Base-by-base conservation (phyloP, 1,284 basidiomycete genomes). In the Golubevia sp. region DNA sequence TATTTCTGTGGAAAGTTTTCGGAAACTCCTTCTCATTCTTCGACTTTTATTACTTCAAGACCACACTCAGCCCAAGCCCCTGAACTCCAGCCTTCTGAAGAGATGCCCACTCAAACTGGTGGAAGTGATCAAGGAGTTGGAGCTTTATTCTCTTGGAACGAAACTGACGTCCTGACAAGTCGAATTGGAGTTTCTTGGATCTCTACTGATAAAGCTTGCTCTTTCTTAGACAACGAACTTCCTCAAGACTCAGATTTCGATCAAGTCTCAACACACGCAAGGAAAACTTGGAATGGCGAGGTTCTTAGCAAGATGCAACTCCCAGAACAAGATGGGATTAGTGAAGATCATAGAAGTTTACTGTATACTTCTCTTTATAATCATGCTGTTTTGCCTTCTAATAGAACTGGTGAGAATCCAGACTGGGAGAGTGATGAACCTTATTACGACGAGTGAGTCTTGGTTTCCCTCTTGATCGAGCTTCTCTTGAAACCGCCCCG, bases 281-380 rank as follows among this genome's bases (percentile, higher is more conserved):
- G 66, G 30, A n/a, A 25, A 4, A 11, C 21, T 1, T 73, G 71
- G 65, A 71, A 73, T 50, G 8, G 20, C 11, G 30, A 68, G 3
- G 61, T 70, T 48, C 15, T 27, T 11, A 26, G 49, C 50, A 0
- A 63, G 62, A 2, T 58, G 60, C n/a, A 58, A 61, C 49, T 61
- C 56, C 6, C 50, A 26, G n/a, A 58, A 18, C n/a, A 61, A 2
- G 65, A 66, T 18, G n/a, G n/a, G n/a, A 27, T 67, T 7, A 58
- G 25, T 8, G 20, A 62, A 3, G 57, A 67, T 53, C 59, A 64
- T 5, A 58, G 61, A 15, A 64, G 26, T 20, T 60, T 69, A 34
- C 70, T 72, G 61, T 72, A 68, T 24, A 65, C 68, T n/a, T 63
- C 69, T 1, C 71, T 73, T 44, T 72, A 72, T 49, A 64, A 70